Percentiles rank a stretch among this genome's conserved stretches.
Conservation (phyloP, 495 filamentous ascomycete genomes). For the Penicillium verhagenii region DNA sequence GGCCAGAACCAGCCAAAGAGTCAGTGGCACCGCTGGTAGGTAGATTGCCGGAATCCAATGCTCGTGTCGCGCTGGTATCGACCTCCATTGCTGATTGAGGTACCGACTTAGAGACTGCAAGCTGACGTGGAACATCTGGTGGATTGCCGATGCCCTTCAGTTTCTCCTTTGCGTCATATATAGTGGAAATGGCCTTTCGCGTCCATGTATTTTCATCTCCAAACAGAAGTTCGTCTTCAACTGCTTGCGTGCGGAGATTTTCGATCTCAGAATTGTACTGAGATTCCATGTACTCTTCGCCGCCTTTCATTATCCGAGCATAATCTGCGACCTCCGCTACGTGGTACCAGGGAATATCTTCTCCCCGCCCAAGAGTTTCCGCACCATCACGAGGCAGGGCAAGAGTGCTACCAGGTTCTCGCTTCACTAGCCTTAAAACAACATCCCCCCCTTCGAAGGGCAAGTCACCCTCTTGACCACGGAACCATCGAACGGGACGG, state of each 20-base stretch:
- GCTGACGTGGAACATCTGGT: constrained; percentile 54
- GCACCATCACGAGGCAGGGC: constrained; percentile 83
- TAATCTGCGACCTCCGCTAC: constrained; percentile 93
- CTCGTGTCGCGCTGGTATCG: background rate
- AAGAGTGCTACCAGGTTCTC: constrained; percentile 75
- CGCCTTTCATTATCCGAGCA: constrained; percentile 92
- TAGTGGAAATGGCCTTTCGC: constrained; percentile 70
- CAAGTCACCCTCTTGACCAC: constrained; percentile 77
- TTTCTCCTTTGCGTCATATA: constrained; percentile 71
- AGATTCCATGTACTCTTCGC: constrained; percentile 77
- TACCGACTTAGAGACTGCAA: constrained; percentile 43
- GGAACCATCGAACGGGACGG: constrained; percentile 88
- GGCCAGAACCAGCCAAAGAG: constrained; percentile 5
- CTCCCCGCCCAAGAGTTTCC: constrained; percentile 60
- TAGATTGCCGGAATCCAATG: constrained; percentile 39
- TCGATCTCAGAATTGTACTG: constrained; percentile 78
- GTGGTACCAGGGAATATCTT: constrained; percentile 91
- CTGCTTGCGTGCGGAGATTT: constrained; percentile 69
- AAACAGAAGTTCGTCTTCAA: constrained; percentile 89
- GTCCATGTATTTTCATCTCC: constrained; percentile 93
- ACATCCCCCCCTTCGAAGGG: constrained; percentile 86
- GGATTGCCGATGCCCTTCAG: constrained; percentile 69
- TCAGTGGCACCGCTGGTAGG: constrained; percentile 41
- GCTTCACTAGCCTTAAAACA: constrained; percentile 78
- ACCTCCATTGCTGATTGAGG: constrained; percentile 41